Base-by-base conservation (phyloP, 495 filamentous ascomycete species). In the Penicillium manginii region DNA sequence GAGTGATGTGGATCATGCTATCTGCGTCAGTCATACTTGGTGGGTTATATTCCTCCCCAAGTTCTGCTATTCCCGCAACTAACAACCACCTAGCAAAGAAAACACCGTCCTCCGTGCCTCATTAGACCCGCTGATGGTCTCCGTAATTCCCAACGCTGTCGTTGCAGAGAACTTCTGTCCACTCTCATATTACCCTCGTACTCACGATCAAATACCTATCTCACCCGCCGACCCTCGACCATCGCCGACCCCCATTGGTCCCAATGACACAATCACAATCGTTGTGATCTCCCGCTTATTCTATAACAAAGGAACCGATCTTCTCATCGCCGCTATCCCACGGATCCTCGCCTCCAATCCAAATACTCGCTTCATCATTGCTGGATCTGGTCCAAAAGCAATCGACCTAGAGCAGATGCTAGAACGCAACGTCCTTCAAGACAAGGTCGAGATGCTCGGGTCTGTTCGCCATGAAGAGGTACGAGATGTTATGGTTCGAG, bases 381-480 rank as follows among this genome's bases (percentile, higher is more conserved):
- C 90, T 31, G 94, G 94, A 6, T 93, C 90, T 4, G 94, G 94
- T 0, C 94, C 94, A 18, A 97, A 98, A 74, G 91, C 93, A 17
- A 98, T 98, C 61, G 94, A 98, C 72, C 76, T 98, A 2, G 93
- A 98, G 68, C 94, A 98, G 66, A 98, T 97, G 91, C 81, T 98
- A 12, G 94, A 98, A 78, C 86, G 91, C 49, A 91, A 93, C 66
- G 91, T 97, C n/a, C 78, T 97, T 11, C 96, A 98, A 67, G 93
- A 96, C 72, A 87, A 90, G 33, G 91, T 98, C 6, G 90, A 94
- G 64, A 86, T 98, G 80, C 81, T 98, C 14, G 94, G 94, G 15
- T 85, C 93, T 5, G 85, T 98, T 22, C 86, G 94, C 18, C 94
- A 98, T 69, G 96, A 98, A 69, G 92, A 98, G 62, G 94, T 98